These are phyloP conservation scores for Suhomyces sp. DNA, from an alignment of 805 yeast genomes.

Conservation along the genomic window DNA sequence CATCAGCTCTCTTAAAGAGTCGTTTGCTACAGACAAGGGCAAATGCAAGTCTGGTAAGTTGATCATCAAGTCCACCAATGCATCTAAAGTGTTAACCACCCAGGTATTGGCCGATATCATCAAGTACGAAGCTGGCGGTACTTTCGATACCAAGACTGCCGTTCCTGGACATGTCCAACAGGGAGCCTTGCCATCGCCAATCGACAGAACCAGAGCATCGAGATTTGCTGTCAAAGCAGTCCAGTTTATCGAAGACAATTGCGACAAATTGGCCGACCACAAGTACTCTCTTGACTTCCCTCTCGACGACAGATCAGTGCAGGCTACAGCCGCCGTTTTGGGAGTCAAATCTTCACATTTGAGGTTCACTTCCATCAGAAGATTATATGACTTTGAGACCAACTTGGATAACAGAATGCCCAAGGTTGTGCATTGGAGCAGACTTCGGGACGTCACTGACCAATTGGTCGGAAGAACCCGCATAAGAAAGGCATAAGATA, in stretches of 20 bases:
- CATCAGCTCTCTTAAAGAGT: slow-evolving; percentile 61
- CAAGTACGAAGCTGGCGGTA: slow-evolving; percentile 69
- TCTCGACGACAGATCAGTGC: slow-evolving; percentile 28
- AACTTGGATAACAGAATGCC: slow-evolving; percentile 81
- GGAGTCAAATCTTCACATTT: slow-evolving; percentile 68
- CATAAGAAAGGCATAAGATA: not conserved
- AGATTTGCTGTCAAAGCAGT: slow-evolving; percentile 89
- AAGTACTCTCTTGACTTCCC: slow-evolving; percentile 32
- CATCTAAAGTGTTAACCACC: slow-evolving; percentile 79
- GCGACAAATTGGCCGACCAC: slow-evolving; percentile 17
- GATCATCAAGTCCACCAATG: slow-evolving; percentile 77
- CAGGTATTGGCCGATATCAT: slow-evolving; percentile 80
- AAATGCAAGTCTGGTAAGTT: slow-evolving; percentile 82
- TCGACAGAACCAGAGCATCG: slow-evolving; percentile 87
- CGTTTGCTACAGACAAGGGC: slow-evolving; percentile 73
- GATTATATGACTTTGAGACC: slow-evolving; percentile 84
- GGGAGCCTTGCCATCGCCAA: slow-evolving; percentile 92
- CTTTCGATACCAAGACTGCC: slow-evolving; percentile 89
- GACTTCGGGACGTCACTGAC: slow-evolving; percentile 74
- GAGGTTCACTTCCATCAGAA: slow-evolving; percentile 68
- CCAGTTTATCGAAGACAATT: slow-evolving; percentile 70
- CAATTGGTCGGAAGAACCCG: slow-evolving; percentile 70
- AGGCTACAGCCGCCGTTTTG: slow-evolving; percentile 42
- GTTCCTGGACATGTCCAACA: slow-evolving; percentile 98
- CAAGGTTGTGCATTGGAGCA: slow-evolving; percentile 80